phyloP scores from a whole-genome alignment of 2,329 filamentous ascomycete species.

The Sporothrix curviconia region DNA sequence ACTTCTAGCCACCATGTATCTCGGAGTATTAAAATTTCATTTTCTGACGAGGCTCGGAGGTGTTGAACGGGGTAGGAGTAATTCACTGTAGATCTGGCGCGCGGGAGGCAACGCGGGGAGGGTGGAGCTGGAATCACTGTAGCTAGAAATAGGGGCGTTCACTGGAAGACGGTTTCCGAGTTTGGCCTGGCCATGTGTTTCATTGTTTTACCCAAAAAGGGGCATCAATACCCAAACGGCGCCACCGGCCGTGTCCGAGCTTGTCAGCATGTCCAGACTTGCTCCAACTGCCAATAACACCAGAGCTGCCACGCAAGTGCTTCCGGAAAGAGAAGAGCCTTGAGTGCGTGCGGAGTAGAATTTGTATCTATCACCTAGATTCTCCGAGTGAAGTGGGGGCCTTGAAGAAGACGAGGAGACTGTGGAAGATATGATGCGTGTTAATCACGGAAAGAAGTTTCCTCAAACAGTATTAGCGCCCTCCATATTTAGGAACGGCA shows the following conservation, averaged over 20 bases:
- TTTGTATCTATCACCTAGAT: background rate
- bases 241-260: background rate
- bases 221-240: background rate
- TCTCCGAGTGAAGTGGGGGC: too few species aligned
- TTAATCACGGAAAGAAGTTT: background rate
- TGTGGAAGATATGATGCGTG: too few species aligned
- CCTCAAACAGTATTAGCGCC: background rate
- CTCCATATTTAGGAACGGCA: background rate
- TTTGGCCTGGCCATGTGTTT: background rate
- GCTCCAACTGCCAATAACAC: background rate
- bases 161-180: conserved; percentile 3
- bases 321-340: background rate
- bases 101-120: background rate
- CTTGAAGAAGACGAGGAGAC: too few species aligned
- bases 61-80: background rate
- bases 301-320: background rate
- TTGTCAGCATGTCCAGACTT: too few species aligned
- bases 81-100: background rate
- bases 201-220: background rate
- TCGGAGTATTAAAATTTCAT: too few species aligned
- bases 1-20: background rate
- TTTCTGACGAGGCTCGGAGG: too few species aligned
- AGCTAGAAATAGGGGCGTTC: too few species aligned
- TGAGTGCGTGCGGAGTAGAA: background rate
- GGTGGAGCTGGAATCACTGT: background rate